Base-by-base conservation (phyloP, 441 rosid species). In the Biscutella laevigata region DNA sequence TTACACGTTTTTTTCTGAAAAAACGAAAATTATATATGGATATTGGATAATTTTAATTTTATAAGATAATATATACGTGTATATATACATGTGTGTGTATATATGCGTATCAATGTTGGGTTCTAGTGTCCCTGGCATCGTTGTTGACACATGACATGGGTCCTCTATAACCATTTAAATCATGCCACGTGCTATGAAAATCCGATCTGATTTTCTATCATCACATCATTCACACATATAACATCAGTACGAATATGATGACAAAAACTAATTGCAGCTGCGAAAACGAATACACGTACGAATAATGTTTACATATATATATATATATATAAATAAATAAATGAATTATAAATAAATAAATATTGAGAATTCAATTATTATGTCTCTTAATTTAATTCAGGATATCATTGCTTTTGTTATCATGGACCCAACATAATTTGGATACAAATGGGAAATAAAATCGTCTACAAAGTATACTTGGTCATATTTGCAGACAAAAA, bases 231-330 rank as follows among this genome's bases (percentile, higher is more conserved):
- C 50, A 30, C 25, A 46, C 13, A 48, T 30, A 6, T 4, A 16
- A 48, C 37, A 19, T 37, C n/a, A n/a, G n/a, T n/a, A n/a, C n/a
- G n/a, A n/a, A 52, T 26, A 42, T 36, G 60, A 19, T 52, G 60
- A 43, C 67, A 62, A 62, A 35, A 27, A n/a, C 19, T 27, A 35
- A 22, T 53, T 9, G 53, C 53, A 35, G 60, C 46, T 53, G 17
- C 32, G 67, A 43, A 53, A 35, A 53, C 47, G 60, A 62, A 27
- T 43, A 28, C 60, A 53, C 54, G 60, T 53, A 43, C 33, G 48
- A 62, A 44, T 44, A 45, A 53, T n/a, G n/a, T n/a, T n/a, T n/a
- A n/a, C n/a, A n/a, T n/a, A n/a, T n/a, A n/a, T n/a, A n/a, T n/a
- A n/a, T n/a, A n/a, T n/a, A 43, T 35, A 53, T 33, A 52, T 45